These are phyloP conservation scores for Suillus decipiens DNA, from an alignment of 768 basidiomycete genomes.

Conservation along the genomic window DNA sequence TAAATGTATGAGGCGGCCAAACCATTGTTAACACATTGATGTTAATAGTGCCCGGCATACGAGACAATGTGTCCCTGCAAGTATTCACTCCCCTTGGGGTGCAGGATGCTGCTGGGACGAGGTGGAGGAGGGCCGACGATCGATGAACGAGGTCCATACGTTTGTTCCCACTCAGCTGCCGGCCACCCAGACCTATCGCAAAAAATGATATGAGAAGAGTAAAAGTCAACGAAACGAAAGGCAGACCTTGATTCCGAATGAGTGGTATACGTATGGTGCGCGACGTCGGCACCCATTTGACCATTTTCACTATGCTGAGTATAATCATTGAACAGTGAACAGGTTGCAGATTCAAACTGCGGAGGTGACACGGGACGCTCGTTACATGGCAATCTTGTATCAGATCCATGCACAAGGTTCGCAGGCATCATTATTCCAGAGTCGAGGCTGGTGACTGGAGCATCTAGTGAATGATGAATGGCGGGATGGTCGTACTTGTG, in stretches of 20 bases:
- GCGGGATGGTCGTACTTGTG: conserved; percentile 15
- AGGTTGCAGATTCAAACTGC: neutral
- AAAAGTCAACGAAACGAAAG: neutral
- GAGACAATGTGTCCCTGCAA: conserved; percentile 15
- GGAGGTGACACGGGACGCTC: conserved; percentile 8
- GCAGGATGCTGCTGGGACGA: conserved; percentile 11
- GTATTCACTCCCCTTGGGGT: conserved; percentile 9
- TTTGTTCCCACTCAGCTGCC: conserved; percentile 24
- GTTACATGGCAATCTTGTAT: conserved; percentile 8
- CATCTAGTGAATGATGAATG: conserved; percentile 11
- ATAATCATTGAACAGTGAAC: neutral
- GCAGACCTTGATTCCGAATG: conserved; percentile 18
- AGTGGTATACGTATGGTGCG: neutral
- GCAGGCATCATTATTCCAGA: conserved; percentile 16
- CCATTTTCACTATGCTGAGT: conserved; percentile 1
- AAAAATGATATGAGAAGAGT: conserved; percentile 2
- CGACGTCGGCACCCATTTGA: neutral
- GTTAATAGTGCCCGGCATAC: conserved; percentile 20
- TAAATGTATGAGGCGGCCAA: neutral
- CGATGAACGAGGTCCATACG: conserved; percentile 12
- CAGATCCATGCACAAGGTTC: conserved; percentile 12
- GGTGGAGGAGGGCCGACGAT: neutral
- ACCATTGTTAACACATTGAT: conserved; percentile 5
- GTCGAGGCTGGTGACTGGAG: conserved; percentile 14
- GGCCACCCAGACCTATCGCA: conserved; percentile 10